Percentiles rank a stretch among this genome's conserved stretches.
Conservation (phyloP, 306 rosid genomes). For the Dalbergia cultrata region DNA sequence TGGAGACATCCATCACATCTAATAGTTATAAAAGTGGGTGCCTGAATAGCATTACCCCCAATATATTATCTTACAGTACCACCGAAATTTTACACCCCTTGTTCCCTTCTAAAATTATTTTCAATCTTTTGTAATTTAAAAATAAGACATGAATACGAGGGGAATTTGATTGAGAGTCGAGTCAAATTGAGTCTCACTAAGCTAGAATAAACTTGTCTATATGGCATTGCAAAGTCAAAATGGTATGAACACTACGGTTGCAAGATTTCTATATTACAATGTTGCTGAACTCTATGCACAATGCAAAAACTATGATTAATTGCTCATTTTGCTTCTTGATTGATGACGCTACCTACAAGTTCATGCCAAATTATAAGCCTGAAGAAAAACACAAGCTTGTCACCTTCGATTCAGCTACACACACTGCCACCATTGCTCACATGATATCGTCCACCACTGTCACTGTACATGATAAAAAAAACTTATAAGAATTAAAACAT, state of each 20-base stretch:
- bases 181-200: not conserved
- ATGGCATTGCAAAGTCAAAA: conserved; percentile 5
- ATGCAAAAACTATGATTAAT: not conserved
- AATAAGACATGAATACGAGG: not conserved
- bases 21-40: too few species aligned
- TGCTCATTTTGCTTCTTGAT: not conserved
- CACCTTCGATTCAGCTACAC: conserved; percentile 39
- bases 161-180: not conserved
- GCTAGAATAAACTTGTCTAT: conserved; percentile 25
- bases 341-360: conserved; percentile 28
- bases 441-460: too few species aligned
- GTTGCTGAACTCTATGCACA: not conserved
- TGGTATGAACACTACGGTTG: conserved; percentile 22
- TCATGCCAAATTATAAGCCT: conserved; percentile 45
- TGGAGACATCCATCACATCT: too few species aligned
- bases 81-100: too few species aligned
- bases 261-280: conserved; percentile 34
- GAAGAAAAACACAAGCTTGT: conserved; percentile 37
- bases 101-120: too few species aligned
- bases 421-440: conserved; percentile 39
- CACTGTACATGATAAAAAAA: too few species aligned
- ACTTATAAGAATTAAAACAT: too few species aligned
- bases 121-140: too few species aligned
- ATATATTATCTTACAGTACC: too few species aligned
- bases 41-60: too few species aligned